A percentile compares a stretch with the other conserved stretches of the same genome.
Conservation (phyloP, 2,329 filamentous ascomycete species). For the Colletotrichum musae region DNA sequence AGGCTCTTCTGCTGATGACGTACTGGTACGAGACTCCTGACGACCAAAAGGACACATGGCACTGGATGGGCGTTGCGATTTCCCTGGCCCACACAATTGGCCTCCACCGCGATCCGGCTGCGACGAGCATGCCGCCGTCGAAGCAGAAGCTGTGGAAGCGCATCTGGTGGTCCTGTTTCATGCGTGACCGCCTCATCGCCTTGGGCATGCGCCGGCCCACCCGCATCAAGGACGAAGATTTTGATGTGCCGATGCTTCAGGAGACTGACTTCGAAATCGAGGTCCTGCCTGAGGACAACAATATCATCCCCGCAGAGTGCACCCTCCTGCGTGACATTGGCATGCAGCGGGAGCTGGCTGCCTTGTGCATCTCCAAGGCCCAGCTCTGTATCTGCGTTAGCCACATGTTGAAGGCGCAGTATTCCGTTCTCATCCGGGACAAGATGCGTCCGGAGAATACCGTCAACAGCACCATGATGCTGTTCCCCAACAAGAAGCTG, state of each 20-base stretch:
- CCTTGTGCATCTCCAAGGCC: constrained; percentile 93
- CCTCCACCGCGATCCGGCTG: constrained; percentile 85
- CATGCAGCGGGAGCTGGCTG: constrained; percentile 84
- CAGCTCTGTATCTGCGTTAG: constrained; percentile 92
- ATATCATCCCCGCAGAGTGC: constrained; percentile 79
- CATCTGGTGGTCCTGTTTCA: constrained; percentile 98
- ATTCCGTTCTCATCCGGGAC: constrained; percentile 89
- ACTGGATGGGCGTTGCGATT: constrained; percentile 98
- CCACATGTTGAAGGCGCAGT: constrained; percentile 90
- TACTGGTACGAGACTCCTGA: constrained; percentile 98
- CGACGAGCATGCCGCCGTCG: constrained; percentile 79
- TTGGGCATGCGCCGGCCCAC: constrained; percentile 94
- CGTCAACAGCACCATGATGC: constrained; percentile 86
- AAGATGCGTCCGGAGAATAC: constrained; percentile 84
- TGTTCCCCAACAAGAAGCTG: constrained; percentile 89
- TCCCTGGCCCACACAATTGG: constrained; percentile 95
- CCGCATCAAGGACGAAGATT: constrained; percentile 92
- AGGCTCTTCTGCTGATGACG: constrained; percentile 91
- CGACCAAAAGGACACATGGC: constrained; percentile 98
- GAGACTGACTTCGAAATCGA: constrained; percentile 88
- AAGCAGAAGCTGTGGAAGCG: constrained; percentile 92
- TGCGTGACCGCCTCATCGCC: constrained; percentile 92
- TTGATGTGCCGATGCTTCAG: constrained; percentile 91
- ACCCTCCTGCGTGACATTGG: constrained; percentile 77
- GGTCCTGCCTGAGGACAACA: constrained; percentile 76